Conservation (phyloP, 140 eudicot genomes). For the Flaveria floridana region DNA sequence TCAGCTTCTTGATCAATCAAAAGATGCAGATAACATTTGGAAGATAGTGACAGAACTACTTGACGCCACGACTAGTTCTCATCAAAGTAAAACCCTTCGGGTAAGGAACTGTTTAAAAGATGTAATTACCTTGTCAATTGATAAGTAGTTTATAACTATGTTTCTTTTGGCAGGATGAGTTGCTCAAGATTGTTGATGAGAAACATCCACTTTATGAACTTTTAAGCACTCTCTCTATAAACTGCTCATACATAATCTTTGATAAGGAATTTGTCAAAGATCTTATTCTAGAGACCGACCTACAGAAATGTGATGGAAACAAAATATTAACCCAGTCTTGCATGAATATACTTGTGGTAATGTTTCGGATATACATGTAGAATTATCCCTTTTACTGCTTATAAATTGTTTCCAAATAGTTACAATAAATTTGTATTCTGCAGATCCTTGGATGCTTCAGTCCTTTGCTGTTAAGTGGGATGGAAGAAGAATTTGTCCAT, state of each 20-base stretch:
- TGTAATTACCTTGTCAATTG: constrained; percentile 6
- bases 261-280: constrained; percentile 89
- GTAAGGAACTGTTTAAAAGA: constrained; percentile 42
- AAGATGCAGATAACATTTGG: constrained; percentile 73
- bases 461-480: constrained; percentile 69
- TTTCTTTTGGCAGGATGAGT: constrained; percentile 58
- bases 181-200: constrained; percentile 65
- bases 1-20: constrained; percentile 70
- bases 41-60: constrained; percentile 59
- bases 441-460: constrained; percentile 85
- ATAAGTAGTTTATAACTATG: not conserved
- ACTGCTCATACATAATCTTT: constrained; percentile 77
- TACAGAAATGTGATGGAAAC: constrained; percentile 58
- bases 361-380: not conserved
- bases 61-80: constrained; percentile 63
- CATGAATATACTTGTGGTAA: constrained; percentile 83
- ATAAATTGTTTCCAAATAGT: constrained; percentile 4
- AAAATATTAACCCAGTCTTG: constrained; percentile 57
- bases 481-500: constrained; percentile 70
- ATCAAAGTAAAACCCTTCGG: constrained; percentile 55
- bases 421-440: not conserved
- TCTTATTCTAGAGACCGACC: constrained; percentile 54
- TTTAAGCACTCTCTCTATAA: constrained; percentile 63
- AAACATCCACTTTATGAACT: constrained; percentile 76
- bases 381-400: constrained; percentile 11